Evolutionary conservation across 768 basidiomycete species (phyloP), one percentile per base, ranked within the genome.

Genomic region (Strobilomyces dryophilus): DNA sequence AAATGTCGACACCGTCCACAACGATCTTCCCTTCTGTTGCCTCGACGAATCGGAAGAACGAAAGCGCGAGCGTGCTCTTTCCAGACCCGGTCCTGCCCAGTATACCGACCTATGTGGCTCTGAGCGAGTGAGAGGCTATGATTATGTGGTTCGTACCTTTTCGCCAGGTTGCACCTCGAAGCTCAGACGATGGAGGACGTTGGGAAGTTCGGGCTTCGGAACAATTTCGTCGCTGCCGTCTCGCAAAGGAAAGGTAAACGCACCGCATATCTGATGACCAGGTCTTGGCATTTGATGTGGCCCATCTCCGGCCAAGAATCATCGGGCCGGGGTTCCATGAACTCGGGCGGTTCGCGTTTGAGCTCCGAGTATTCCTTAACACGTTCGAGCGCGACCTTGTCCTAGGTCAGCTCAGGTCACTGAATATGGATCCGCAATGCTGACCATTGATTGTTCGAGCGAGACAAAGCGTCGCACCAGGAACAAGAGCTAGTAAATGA

Each of bases 41-140:
- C 63, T 95, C 91, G n/a, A 95, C 90, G 64, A 92, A 90, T 21
- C 89, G 81, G 81, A 95, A 92, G 73, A 93, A 89, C 8, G 87
- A 87, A 12, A 93, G 74, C 0, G 90, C 90, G 12, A 89, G 75
- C 2, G 89, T 91, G 60, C 85, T 87, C 72, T 92, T 92, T 32
- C 89, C 89, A 8, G 83, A 84, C 17, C 83, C 71, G 1, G 86
- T 88, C 53, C 85, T 74, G 42, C 86, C 87, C 1, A 88, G 72
- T 51, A 88, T 84, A 20, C 87, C 87, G 49, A 89, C 66, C 84
- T 85, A 44, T 12, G 20, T 58, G 31, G 36, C 47, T 53, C 14
- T 17, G 36, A 36, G 44, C 54, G 39, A 55, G 53, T 10, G 48
- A 58, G 24, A n/a, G 42, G 40, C 2, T 9, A 6, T 11, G 29